Evolutionary conservation across 257 asterid species (phyloP).

Genomic region (Nicotiana knightiana): DNA sequence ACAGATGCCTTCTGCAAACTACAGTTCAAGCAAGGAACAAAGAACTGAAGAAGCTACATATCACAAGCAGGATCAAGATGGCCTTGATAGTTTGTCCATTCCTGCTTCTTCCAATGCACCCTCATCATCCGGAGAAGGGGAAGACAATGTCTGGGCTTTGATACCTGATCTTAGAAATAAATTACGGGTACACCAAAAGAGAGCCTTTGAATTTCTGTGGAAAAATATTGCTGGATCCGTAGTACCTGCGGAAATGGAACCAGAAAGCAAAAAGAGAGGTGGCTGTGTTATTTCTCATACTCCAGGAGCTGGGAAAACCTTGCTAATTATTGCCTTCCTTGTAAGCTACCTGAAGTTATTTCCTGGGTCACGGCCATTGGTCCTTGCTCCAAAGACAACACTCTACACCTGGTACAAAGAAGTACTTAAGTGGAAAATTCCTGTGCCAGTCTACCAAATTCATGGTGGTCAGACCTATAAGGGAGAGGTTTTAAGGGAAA

Average conservation of each 20-base stretch:
- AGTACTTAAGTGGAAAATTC: conserved; percentile 90
- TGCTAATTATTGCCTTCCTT: conserved; percentile 82
- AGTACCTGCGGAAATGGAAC: conserved; percentile 68
- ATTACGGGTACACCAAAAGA: conserved; percentile 64
- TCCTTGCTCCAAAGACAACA: conserved; percentile 94
- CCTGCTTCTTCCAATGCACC: conserved; percentile 49
- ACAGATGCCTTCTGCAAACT: conserved; percentile 39
- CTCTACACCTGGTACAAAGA: conserved; percentile 97
- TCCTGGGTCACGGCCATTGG: conserved; percentile 90
- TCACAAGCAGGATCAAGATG: conserved; percentile 32
- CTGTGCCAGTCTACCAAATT: conserved; percentile 92
- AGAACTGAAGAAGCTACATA: conserved; percentile 43
- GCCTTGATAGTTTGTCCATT: conserved; percentile 37
- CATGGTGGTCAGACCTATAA: conserved; percentile 97
- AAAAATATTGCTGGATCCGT: conserved; percentile 85
- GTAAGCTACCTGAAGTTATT: conserved; percentile 88
- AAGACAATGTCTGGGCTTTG: conserved; percentile 80
- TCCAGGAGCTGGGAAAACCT: conserved; percentile 96
- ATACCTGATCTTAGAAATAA: conserved; percentile 75
- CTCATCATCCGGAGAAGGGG: conserved; percentile 36
- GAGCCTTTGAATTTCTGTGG: conserved; percentile 94
- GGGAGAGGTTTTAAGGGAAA: conserved; percentile 88
- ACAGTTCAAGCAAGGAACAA: conserved; percentile 48
- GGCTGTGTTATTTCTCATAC: conserved; percentile 95
- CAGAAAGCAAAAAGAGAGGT: conserved; percentile 56